Percentiles rank a stretch among this genome's conserved stretches.
These are phyloP conservation scores for Bonia amplexicaulis DNA, from an alignment of 176 grass and related monocot genomes.

Conservation along the genomic window DNA sequence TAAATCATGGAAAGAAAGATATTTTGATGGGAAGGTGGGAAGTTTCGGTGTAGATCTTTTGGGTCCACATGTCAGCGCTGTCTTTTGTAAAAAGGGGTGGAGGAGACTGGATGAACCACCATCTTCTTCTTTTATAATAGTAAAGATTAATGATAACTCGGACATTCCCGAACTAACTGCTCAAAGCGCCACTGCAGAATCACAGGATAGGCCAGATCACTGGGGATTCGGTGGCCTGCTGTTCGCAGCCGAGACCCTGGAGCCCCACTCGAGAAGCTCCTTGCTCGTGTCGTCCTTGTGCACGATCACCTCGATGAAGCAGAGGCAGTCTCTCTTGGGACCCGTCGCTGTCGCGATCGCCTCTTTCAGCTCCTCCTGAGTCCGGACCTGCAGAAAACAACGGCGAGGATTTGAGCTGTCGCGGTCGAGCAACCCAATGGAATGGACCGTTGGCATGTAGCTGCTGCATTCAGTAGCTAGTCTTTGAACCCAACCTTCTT, in stretches of 20 bases:
- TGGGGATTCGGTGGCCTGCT: constrained; percentile 63
- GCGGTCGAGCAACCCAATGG: background rate
- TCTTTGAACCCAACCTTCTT: background rate
- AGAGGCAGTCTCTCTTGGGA: constrained; percentile 50
- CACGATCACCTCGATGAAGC: constrained; percentile 68
- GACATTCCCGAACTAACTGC: background rate
- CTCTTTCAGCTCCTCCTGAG: constrained; percentile 49
- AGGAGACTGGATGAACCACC: too few species aligned
- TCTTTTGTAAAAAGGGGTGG: too few species aligned
- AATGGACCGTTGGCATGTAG: background rate
- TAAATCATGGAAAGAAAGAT: too few species aligned
- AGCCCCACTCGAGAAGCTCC: constrained; percentile 74
- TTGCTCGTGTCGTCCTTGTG: constrained; percentile 72
- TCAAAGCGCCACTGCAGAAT: background rate
- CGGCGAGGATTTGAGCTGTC: background rate
- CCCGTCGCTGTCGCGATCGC: constrained; percentile 51
- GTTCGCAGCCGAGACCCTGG: constrained; percentile 64
- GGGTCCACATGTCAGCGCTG: too few species aligned
- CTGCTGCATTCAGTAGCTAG: background rate
- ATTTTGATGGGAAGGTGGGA: too few species aligned
- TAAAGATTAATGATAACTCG: too few species aligned
- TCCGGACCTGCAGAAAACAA: constrained; percentile 35
- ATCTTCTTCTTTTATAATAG: too few species aligned
- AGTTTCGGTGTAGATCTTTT: too few species aligned
- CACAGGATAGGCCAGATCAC: background rate